Evolutionary conservation across 139 green algal species (phyloP).

Genomic region (Spirogloea muscicola): DNA sequence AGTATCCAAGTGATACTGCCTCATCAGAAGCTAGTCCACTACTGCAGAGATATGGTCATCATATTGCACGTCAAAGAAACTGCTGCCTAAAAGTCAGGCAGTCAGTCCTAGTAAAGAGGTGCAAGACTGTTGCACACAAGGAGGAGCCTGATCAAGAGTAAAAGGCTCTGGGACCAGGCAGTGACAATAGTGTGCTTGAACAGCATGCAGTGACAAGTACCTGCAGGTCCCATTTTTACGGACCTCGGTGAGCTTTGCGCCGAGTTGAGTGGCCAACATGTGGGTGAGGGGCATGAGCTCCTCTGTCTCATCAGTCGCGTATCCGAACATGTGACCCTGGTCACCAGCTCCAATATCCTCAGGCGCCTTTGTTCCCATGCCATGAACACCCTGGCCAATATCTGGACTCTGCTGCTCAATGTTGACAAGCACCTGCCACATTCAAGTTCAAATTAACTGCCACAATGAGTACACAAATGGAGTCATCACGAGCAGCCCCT

Average conservation of each 20-base stretch:
- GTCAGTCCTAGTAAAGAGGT: no score
- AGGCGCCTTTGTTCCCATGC: slow-evolving; percentile 96
- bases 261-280: slow-evolving; percentile 92
- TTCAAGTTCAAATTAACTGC: no score
- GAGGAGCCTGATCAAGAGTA: no score
- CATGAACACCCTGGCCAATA: slow-evolving; percentile 97
- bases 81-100: no score
- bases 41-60: no score
- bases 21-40: no score
- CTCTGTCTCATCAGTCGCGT: slow-evolving; percentile 95
- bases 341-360: slow-evolving; percentile 98
- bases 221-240: slow-evolving; percentile 51
- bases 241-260: slow-evolving; percentile 66
- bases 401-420: slow-evolving; percentile 99
- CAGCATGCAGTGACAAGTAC: slow-evolving; percentile 2
- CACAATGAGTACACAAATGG: no score
- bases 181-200: slow-evolving; percentile 9
- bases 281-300: slow-evolving; percentile 99
- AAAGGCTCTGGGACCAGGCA: slow-evolving; percentile 77
- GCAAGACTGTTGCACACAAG: no score
- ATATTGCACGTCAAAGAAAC: no score
- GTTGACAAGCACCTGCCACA: slow-evolving; percentile 81
- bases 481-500: no score
- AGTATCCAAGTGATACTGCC: no score
- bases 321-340: slow-evolving; percentile 99